Evolutionary conservation across 495 filamentous ascomycete species (phyloP).

Genomic region (Penicillium canescens): DNA sequence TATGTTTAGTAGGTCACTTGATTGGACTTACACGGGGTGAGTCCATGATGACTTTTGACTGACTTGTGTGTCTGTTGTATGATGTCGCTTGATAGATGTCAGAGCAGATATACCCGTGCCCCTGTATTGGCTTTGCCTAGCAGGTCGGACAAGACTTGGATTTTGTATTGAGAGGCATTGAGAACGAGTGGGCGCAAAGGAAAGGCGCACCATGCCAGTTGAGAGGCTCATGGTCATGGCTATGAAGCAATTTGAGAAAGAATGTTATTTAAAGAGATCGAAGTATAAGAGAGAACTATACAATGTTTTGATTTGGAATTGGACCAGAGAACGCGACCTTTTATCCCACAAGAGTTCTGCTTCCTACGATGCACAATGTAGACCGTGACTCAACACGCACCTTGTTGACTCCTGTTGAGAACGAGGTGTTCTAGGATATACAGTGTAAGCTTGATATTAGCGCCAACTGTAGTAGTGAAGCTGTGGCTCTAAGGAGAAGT

Average conservation of each 20-base stretch:
- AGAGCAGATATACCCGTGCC: neutral
- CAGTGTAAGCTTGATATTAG: constrained; percentile 12
- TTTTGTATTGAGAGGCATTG: neutral
- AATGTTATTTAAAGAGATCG: neutral
- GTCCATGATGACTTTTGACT: constrained; percentile 11
- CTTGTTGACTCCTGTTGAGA: neutral
- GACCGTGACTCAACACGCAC: constrained; percentile 2
- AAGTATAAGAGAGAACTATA: too few species aligned
- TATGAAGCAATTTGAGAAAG: neutral
- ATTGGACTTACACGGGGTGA: constrained; percentile 7
- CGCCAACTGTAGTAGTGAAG: neutral
- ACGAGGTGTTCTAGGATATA: constrained; percentile 15
- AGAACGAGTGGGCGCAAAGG: neutral
- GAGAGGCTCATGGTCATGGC: neutral
- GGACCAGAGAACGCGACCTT: neutral
- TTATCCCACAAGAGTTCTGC: constrained; percentile 6
- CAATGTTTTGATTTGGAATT: neutral
- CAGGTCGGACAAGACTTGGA: neutral
- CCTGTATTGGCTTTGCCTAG: neutral
- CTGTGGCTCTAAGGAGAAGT: neutral
- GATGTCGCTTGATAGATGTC: neutral
- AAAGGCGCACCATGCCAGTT: neutral
- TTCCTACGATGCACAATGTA: constrained; percentile 17
- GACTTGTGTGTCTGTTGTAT: neutral
- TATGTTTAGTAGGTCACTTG: neutral